A percentile compares a stretch with the other conserved stretches of the same genome.
Conservation (phyloP, 208 protist genomes). For the Leishmania lainsoni region DNA sequence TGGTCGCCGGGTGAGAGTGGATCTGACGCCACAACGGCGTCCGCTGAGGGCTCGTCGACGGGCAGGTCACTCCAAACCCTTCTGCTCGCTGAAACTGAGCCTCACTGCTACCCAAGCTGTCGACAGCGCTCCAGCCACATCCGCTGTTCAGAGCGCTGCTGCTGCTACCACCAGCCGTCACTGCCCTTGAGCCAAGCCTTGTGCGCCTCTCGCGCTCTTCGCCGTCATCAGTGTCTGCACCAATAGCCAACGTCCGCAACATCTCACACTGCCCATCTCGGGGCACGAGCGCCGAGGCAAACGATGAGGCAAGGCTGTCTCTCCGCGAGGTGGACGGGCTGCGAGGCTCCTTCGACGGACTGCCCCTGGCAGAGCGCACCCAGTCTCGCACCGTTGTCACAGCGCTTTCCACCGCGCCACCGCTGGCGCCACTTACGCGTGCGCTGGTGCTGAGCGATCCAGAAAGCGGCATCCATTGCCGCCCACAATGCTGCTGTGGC, state of each 20-base stretch:
- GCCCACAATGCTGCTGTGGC: conserved; percentile 14
- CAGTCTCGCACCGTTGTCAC: conserved; percentile 38
- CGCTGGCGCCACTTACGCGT: not conserved
- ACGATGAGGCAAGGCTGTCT: conserved; percentile 39
- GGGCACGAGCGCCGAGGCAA: conserved; percentile 28
- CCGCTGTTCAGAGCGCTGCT: conserved; percentile 6
- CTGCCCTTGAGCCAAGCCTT: not conserved
- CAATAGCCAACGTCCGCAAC: not conserved
- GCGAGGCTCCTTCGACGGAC: conserved; percentile 42
- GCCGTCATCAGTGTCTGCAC: not conserved
- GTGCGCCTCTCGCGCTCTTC: not conserved
- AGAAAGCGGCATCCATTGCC: conserved; percentile 28
- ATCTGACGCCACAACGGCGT: conserved; percentile 28
- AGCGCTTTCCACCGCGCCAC: not conserved
- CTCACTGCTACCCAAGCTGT: not conserved
- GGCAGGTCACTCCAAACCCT: not conserved
- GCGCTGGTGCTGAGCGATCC: not conserved
- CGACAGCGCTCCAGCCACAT: not conserved
- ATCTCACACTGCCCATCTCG: conserved; percentile 2
- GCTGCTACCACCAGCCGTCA: not conserved
- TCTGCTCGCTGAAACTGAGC: not conserved
- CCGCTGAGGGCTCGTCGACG: conserved; percentile 13
- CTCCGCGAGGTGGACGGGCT: conserved; percentile 41
- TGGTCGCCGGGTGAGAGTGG: conserved; percentile 16
- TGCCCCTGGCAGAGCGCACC: conserved; percentile 28